Conservation (phyloP, 345 rosid genomes). For the Turnera subulata region DNA sequence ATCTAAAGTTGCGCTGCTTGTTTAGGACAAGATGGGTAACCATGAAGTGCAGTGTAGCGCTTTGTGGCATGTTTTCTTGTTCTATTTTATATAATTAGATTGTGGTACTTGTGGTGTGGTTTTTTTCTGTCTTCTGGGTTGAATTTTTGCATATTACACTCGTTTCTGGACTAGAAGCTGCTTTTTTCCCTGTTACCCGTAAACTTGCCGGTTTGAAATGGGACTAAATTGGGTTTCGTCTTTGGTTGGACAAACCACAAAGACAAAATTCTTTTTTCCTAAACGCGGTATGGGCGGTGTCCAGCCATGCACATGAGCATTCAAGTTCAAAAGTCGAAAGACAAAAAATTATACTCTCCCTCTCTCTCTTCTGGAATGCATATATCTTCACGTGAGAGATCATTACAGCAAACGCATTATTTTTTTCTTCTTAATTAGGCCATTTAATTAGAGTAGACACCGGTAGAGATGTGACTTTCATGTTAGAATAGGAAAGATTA, state of each 20-base stretch:
- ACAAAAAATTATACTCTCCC: neutral
- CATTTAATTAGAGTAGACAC: constrained; percentile 14
- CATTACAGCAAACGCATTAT: neutral
- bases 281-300: constrained; percentile 20
- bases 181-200: constrained; percentile 33
- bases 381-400: neutral
- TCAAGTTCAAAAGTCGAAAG: constrained; percentile 18
- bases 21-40: constrained; percentile 7
- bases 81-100: neutral
- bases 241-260: constrained; percentile 19
- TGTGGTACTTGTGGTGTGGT: neutral
- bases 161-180: constrained; percentile 19
- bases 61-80: constrained; percentile 2
- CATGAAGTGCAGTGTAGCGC: constrained; percentile 1
- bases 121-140: constrained; percentile 9
- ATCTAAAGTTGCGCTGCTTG: constrained; percentile 6
- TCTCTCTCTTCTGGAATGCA: constrained; percentile 1
- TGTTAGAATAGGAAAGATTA: constrained; percentile 24
- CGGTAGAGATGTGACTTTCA: constrained; percentile 28
- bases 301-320: constrained; percentile 21
- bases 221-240: constrained; percentile 19
- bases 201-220: constrained; percentile 31
- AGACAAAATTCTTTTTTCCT: constrained; percentile 7
- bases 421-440: neutral
- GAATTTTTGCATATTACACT: constrained; percentile 12